phyloP scores from a whole-genome alignment of 441 rosid genomes.

The Bruguiera hainesii region DNA sequence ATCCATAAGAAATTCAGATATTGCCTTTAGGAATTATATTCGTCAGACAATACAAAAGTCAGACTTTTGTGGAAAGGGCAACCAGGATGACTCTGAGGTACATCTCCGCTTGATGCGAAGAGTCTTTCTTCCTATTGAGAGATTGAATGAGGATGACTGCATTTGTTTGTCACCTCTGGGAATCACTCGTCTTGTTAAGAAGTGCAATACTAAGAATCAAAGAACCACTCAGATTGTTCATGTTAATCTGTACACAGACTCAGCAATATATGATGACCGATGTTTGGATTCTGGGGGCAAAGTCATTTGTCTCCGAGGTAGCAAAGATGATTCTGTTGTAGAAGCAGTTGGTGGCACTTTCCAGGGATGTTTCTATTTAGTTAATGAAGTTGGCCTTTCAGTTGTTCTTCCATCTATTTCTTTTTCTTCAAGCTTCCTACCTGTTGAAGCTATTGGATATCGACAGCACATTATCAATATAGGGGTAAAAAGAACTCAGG shows the following conservation, averaged over 20 bases:
- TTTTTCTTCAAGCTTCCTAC: slow-evolving; percentile 48
- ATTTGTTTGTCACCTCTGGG: slow-evolving; percentile 83
- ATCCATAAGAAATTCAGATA: slow-evolving; percentile 25
- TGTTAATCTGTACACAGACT: slow-evolving; percentile 46
- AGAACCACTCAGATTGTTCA: slow-evolving; percentile 48
- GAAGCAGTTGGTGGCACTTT: slow-evolving; percentile 84
- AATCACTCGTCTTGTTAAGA: slow-evolving; percentile 68
- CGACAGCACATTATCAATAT: slow-evolving; percentile 38
- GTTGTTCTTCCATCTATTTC: slow-evolving; percentile 86
- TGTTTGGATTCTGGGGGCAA: slow-evolving; percentile 40
- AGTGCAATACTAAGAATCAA: slow-evolving; percentile 30
- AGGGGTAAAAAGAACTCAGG: slow-evolving; percentile 24
- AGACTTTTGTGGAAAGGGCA: slow-evolving; percentile 31
- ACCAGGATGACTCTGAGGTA: slow-evolving; percentile 33
- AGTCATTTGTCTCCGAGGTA: slow-evolving; percentile 29
- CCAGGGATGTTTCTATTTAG: slow-evolving; percentile 85
- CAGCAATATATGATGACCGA: slow-evolving; percentile 52
- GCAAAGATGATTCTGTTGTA: slow-evolving; percentile 46
- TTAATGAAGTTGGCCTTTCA: slow-evolving; percentile 75
- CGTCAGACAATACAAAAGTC: slow-evolving; percentile 29
- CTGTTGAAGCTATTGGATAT: slow-evolving; percentile 57
- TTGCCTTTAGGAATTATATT: slow-evolving; percentile 27
- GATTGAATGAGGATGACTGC: slow-evolving; percentile 56
- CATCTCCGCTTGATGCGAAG: slow-evolving; percentile 41
- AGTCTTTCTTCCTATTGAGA: slow-evolving; percentile 61